Conservation (phyloP, 2,329 filamentous ascomycete genomes). For the Penicillium sp. region DNA sequence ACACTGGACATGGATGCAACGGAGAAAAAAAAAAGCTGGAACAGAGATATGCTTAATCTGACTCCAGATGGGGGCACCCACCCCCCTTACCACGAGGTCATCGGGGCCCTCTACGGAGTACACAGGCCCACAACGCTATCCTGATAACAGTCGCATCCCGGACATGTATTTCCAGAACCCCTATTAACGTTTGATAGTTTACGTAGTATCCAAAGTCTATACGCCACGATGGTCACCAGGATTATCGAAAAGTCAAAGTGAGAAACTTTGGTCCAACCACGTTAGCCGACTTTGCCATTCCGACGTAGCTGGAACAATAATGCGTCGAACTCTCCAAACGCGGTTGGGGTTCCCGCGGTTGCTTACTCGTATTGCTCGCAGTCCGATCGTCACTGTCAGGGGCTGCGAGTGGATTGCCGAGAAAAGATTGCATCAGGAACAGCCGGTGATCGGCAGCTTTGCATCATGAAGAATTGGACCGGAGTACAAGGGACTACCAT, state of each 20-base stretch:
- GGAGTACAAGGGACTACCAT: too few species aligned
- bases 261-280: neutral
- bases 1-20: slow-evolving; percentile 30
- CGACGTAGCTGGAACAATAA: neutral
- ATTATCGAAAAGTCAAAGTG: slow-evolving; percentile 1
- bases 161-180: neutral
- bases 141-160: neutral
- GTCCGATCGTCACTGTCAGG: slow-evolving; percentile 23
- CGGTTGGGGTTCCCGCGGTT: neutral
- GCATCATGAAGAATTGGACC: slow-evolving; percentile 2
- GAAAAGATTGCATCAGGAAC: neutral
- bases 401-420: slow-evolving; percentile 7
- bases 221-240: neutral
- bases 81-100: slow-evolving; percentile 9
- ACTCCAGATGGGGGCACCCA: slow-evolving; percentile 25
- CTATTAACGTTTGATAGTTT: neutral
- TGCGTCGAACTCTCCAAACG: neutral
- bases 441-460: slow-evolving; percentile 1
- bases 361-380: slow-evolving; percentile 1
- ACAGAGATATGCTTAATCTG: slow-evolving; percentile 32
- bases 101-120: neutral
- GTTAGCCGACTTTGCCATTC: neutral
- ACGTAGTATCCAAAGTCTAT: neutral
- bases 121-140: slow-evolving; percentile 3
- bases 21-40: slow-evolving; percentile 23